Evolutionary conservation across 352 stramenopile species (phyloP), one percentile per base, ranked within the genome.

Genomic region (Ophiocytium majus): DNA sequence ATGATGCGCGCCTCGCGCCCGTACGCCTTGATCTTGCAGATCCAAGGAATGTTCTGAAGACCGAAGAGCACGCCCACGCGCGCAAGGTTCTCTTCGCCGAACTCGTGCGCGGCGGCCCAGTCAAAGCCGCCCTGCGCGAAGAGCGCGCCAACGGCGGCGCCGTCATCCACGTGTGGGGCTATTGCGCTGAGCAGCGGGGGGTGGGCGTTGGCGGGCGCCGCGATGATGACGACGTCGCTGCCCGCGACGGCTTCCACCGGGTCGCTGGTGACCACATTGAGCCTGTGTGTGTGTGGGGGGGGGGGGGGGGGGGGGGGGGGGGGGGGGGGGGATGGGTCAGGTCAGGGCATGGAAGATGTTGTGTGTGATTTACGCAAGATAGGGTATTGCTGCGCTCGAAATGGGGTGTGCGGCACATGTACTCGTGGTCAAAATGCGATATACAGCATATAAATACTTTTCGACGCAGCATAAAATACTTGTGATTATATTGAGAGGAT

Each of bases 41-140:
- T 97, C 94, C 94, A 97, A 74, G 94, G 94, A 85, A 97, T 97
- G 91, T 97, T 97, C 85, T 97, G 94, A 37, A 97, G 89, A 82
- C 94, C 94, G 82, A 97, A 97, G 80, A 97, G 91, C 33, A 83
- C 83, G 19, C 82, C 75, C 76, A 91, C 85, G 49, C 85, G 63
- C n/a, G 78, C 80, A 31, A 91, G 76, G 66, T 81, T 71, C 50
- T 90, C 83, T 9, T 92, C 88, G 28, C 93, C 93, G 9, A 97
- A 92, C 33, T 93, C 92, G 86, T 95, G 95, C 90, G 94, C 95
- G 33, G 90, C 93, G 0, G 94, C 94, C 94, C 94, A 97, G 85
- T 97, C 94, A 63, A 97, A 97, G 37, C 94, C 94, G n/a, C 93
- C 94, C 82, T 97, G 94, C 19, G 93, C 94, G 80, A 97, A 97